These are phyloP conservation scores for Scedosporium apiospermum DNA, from an alignment of 2,329 filamentous ascomycete genomes.

Conservation along the genomic window DNA sequence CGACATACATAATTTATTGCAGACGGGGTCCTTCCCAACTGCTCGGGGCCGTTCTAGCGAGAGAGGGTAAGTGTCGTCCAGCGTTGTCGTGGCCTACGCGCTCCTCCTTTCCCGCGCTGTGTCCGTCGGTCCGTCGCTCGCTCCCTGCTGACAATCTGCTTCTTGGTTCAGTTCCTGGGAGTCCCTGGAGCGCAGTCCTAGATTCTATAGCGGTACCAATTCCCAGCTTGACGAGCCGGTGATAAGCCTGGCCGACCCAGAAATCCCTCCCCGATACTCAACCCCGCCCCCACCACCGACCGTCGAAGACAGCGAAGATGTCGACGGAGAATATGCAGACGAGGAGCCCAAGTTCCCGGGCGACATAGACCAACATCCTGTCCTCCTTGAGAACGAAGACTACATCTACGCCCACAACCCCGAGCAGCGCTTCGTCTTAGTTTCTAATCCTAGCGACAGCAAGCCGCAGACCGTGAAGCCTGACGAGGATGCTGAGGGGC, in stretches of 20 bases:
- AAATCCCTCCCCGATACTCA: not conserved
- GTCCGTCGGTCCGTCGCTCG: not conserved
- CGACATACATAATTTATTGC: conserved; percentile 36
- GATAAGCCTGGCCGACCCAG: not conserved
- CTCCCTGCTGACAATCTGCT: conserved; percentile 1
- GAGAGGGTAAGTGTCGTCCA: not conserved
- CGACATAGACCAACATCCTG: conserved; percentile 56
- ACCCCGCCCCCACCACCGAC: conserved; percentile 48
- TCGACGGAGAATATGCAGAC: conserved; percentile 20
- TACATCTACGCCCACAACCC: conserved; percentile 30
- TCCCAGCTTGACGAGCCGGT: conserved; percentile 2
- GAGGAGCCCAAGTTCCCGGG: conserved; percentile 55
- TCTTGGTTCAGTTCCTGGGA: not conserved
- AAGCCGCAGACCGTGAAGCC: not conserved
- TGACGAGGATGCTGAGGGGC: not conserved
- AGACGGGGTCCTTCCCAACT: conserved; percentile 41
- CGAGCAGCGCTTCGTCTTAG: conserved; percentile 39
- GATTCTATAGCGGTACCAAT: conserved; percentile 19
- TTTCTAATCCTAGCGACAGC: not conserved
- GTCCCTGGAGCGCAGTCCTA: conserved; percentile 17
- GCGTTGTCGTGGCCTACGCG: not conserved
- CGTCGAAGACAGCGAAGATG: conserved; percentile 49
- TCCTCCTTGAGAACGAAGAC: conserved; percentile 54
- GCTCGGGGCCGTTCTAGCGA: conserved; percentile 20
- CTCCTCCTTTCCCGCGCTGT: not conserved